phyloP scores from a whole-genome alignment of 163 green algal species.

The Coccomyxa subellipsoidea region DNA sequence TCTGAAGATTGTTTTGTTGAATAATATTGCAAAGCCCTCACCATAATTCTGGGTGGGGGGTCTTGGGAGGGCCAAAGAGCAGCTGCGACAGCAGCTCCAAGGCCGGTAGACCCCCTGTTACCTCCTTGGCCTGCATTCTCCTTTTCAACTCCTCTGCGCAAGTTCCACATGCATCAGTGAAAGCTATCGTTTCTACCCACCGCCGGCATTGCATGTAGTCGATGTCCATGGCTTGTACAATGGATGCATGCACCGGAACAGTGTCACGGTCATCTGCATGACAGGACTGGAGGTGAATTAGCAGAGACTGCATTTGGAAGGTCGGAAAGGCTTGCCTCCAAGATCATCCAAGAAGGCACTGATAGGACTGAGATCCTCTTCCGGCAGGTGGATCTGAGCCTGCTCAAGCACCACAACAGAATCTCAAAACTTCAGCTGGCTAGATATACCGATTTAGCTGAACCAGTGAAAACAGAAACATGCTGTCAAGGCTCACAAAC shows the following conservation, averaged over 20 bases:
- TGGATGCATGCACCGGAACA: conserved; percentile 4
- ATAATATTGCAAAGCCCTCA: neutral
- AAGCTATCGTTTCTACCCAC: neutral
- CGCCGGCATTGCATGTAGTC: neutral
- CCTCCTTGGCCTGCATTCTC: conserved; percentile 18
- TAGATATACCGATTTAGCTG: neutral
- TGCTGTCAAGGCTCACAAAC: neutral
- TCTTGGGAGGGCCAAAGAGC: neutral
- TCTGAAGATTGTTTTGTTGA: neutral
- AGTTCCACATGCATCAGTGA: neutral
- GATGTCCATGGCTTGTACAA: neutral
- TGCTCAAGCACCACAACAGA: conserved; percentile 12
- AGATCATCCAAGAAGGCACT: conserved; percentile 22
- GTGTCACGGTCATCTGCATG: neutral
- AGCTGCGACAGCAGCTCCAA: conserved; percentile 19
- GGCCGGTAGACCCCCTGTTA: conserved; percentile 7
- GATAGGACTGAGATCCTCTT: conserved; percentile 23
- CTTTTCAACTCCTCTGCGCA: neutral
- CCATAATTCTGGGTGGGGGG: neutral
- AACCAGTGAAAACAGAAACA: neutral
- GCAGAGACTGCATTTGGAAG: neutral
- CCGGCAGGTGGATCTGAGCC: conserved; percentile 26
- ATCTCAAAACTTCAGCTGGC: neutral
- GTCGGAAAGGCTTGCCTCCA: conserved; percentile 22
- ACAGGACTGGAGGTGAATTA: neutral